These are phyloP conservation scores for Pichia cephalocereana DNA, from an alignment of 805 yeast species.

Conservation along the genomic window DNA sequence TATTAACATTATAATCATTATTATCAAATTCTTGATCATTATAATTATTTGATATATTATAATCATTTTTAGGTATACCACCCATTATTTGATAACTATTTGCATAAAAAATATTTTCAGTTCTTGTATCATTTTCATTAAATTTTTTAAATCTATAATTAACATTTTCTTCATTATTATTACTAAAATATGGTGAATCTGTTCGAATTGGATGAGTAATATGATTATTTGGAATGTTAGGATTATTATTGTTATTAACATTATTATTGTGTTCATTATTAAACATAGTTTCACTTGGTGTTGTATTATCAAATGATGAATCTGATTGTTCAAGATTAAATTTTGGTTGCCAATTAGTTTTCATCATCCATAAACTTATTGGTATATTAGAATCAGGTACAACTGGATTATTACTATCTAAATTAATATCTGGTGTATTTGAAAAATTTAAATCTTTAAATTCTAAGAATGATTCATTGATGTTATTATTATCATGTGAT, in stretches of 20 bases:
- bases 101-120: no score
- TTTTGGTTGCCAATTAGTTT: slow-evolving; percentile 12
- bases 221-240: no score
- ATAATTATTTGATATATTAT: neutral
- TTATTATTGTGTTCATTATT: no score
- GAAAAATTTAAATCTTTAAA: neutral
- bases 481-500: neutral
- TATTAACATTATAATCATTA: neutral
- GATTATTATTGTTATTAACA: no score
- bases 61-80: neutral
- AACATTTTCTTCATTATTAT: no score
- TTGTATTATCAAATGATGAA: neutral
- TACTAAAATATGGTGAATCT: no score
- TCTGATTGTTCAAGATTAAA: slow-evolving; percentile 1
- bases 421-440: neutral
- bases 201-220: no score
- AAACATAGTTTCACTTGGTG: no score
- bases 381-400: neutral
- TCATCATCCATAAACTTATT: slow-evolving; percentile 9
- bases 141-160: no score
- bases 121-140: no score
- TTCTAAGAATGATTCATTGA: neutral
- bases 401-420: no score
- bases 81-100: no score
- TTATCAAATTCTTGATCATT: neutral